A percentile compares a stretch with the other conserved stretches of the same genome.
These are phyloP conservation scores for Suillus tomentosus DNA, from an alignment of 768 basidiomycete genomes.

Conservation along the genomic window DNA sequence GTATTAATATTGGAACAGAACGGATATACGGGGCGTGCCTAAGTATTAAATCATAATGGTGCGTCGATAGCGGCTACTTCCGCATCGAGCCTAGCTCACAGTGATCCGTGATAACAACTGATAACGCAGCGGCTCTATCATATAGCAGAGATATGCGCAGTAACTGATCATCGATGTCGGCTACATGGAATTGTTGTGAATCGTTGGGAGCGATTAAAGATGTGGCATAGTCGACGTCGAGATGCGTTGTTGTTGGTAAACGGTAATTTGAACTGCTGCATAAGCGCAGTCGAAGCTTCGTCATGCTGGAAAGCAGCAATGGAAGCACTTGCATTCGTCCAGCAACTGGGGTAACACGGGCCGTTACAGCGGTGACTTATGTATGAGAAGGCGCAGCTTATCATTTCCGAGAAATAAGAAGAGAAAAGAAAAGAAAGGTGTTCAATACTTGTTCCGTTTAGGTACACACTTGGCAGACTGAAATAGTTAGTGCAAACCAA, in stretches of 20 bases:
- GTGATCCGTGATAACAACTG: neutral
- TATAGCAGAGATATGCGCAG: neutral
- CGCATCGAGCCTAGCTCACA: neutral
- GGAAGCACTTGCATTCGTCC: neutral
- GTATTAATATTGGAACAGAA: neutral
- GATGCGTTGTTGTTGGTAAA: neutral
- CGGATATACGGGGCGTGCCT: too few species aligned
- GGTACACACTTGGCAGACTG: too few species aligned
- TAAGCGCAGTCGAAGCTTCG: slow-evolving; percentile 3
- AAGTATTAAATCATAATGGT: too few species aligned
- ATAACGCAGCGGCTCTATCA: neutral
- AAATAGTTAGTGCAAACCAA: neutral
- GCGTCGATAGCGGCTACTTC: neutral
- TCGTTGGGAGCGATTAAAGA: neutral
- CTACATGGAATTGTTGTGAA: neutral
- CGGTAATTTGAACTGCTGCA: slow-evolving; percentile 1
- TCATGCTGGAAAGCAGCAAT: neutral
- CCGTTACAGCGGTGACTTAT: neutral
- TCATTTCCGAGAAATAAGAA: neutral
- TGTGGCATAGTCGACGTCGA: too few species aligned
- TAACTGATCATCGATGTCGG: neutral
- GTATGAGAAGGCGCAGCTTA: neutral
- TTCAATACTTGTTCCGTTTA: neutral
- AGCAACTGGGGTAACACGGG: too few species aligned
- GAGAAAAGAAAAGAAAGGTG: neutral